Evolutionary conservation across 1,139 yeast genomes (phyloP).

Genomic region (Scheffersomyces titani): DNA sequence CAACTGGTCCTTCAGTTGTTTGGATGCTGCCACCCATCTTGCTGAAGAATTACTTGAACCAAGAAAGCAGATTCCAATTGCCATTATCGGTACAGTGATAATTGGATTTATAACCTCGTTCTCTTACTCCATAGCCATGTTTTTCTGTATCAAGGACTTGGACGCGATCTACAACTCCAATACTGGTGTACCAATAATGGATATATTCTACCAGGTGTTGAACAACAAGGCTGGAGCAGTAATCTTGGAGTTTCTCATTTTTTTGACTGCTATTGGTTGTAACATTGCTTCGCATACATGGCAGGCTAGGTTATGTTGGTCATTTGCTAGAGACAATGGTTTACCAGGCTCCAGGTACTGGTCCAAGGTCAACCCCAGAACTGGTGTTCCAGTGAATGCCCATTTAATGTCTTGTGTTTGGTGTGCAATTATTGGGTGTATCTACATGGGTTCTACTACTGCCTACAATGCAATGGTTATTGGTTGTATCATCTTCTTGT

Average conservation of each 20-base stretch:
- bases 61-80: slow-evolving; percentile 41
- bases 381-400: slow-evolving; percentile 38
- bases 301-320: slow-evolving; percentile 32
- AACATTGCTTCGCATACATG: slow-evolving; percentile 46
- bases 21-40: slow-evolving; percentile 46
- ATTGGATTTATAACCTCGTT: slow-evolving; percentile 44
- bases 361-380: slow-evolving; percentile 29
- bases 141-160: slow-evolving; percentile 38
- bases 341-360: slow-evolving; percentile 39
- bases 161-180: slow-evolving; percentile 26
- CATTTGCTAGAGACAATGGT: slow-evolving; percentile 45
- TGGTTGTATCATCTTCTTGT: slow-evolving; percentile 38
- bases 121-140: slow-evolving; percentile 44
- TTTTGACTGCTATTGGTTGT: slow-evolving; percentile 43
- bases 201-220: slow-evolving; percentile 42
- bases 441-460: slow-evolving; percentile 44
- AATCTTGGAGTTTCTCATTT: slow-evolving; percentile 33
- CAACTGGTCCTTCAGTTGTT: slow-evolving; percentile 46
- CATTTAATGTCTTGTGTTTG: slow-evolving; percentile 37
- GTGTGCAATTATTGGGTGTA: slow-evolving; percentile 40
- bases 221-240: slow-evolving; percentile 39
- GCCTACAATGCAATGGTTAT: slow-evolving; percentile 44
- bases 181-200: slow-evolving; percentile 45
- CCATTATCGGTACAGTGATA: slow-evolving; percentile 43
- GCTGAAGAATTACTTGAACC: slow-evolving; percentile 44